Conservation (phyloP, 2,329 filamentous ascomycete species). For the Claviceps sp. region DNA sequence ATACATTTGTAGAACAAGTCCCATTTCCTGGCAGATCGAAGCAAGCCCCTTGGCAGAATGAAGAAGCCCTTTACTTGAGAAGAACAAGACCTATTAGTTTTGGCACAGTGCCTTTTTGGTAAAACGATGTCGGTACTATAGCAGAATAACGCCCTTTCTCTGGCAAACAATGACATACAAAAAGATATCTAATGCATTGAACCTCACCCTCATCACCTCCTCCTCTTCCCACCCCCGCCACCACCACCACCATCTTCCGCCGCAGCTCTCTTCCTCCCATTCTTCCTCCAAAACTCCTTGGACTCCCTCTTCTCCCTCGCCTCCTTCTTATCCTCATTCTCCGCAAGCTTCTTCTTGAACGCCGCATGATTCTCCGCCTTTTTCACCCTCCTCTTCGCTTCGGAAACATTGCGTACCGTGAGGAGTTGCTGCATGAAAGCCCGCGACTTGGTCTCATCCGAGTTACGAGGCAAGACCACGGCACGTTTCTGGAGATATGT, state of each 20-base stretch:
- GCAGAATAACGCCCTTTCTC: too few relatives aligned
- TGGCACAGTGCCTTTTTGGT: too few relatives aligned
- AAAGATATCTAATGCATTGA: neutral
- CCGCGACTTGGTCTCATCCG: constrained; percentile 80
- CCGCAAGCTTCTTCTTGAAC: constrained; percentile 72
- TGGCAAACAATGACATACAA: neutral
- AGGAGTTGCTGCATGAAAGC: constrained; percentile 87
- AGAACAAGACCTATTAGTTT: too few relatives aligned
- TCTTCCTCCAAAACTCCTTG: constrained; percentile 83
- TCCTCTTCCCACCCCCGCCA: constrained; percentile 24
- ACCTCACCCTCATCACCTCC: neutral
- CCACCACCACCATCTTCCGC: constrained; percentile 26
- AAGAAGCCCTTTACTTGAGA: too few relatives aligned
- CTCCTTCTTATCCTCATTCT: constrained; percentile 71
- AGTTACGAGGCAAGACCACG: constrained; percentile 63
- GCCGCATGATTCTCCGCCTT: constrained; percentile 77
- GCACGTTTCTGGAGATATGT: constrained; percentile 95
- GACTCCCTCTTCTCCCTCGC: constrained; percentile 82
- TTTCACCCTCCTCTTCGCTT: constrained; percentile 66
- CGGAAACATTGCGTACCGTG: constrained; percentile 80
- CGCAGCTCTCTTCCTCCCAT: constrained; percentile 57
- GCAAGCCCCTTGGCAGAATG: too few relatives aligned
- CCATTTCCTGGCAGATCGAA: too few relatives aligned
- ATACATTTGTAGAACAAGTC: too few relatives aligned
- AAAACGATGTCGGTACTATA: too few relatives aligned